phyloP scores from a whole-genome alignment of 139 green algal species.

The Chlamydomonas incerta region DNA sequence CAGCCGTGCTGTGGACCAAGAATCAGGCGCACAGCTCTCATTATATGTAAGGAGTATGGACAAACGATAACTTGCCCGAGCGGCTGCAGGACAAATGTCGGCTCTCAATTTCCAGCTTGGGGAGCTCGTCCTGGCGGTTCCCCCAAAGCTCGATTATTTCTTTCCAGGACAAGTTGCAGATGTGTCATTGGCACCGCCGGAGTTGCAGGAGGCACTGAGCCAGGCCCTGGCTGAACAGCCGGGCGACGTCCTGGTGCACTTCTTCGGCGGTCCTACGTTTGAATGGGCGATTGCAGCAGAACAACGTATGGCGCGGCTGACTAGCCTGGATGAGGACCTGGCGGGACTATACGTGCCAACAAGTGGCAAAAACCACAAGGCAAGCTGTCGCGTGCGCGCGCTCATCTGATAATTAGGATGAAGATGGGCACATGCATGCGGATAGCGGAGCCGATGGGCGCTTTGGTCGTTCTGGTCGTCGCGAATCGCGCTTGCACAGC shows the following conservation, averaged over 20 bases:
- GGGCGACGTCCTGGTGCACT: neutral
- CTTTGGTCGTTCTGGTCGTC: too few relatives aligned
- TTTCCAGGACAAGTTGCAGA: neutral
- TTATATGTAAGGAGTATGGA: too few relatives aligned
- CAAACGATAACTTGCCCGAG: too few relatives aligned
- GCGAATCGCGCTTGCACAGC: too few relatives aligned
- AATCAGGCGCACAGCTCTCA: too few relatives aligned
- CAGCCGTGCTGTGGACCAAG: too few relatives aligned
- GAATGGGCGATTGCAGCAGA: neutral
- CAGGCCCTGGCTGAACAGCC: neutral
- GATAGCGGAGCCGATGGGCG: too few relatives aligned
- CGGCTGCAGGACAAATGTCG: too few relatives aligned
- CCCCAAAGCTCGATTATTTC: neutral
- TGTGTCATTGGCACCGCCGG: neutral
- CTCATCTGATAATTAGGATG: too few relatives aligned
- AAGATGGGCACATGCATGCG: neutral
- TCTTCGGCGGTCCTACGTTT: neutral
- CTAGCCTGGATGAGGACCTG: neutral
- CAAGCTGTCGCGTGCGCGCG: neutral
- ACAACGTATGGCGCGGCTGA: neutral
- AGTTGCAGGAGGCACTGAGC: neutral
- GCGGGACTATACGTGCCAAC: neutral
- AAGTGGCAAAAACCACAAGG: neutral
- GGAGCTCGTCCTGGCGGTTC: too few relatives aligned
- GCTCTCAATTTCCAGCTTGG: too few relatives aligned